A percentile compares a stretch with the other conserved stretches of the same genome.
These are phyloP conservation scores for Ceratocystis eucalypticola DNA, from an alignment of 2,329 filamentous ascomycete species.

Conservation along the genomic window DNA sequence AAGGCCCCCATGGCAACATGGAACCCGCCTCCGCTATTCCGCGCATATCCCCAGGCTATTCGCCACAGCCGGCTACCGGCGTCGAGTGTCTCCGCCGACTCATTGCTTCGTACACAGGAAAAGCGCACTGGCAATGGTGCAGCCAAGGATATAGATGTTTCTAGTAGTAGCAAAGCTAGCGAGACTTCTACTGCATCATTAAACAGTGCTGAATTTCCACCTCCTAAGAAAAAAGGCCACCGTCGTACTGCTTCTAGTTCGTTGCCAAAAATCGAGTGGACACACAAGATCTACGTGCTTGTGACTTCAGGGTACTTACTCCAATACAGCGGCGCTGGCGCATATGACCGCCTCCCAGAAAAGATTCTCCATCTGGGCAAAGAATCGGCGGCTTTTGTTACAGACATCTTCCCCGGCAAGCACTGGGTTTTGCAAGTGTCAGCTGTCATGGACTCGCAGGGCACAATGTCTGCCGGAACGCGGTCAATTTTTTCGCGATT, in stretches of 20 bases:
- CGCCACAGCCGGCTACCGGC: constrained; percentile 59
- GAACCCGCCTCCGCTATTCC: constrained; percentile 66
- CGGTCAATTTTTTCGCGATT: constrained; percentile 50
- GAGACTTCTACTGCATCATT: neutral
- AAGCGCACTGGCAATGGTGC: constrained; percentile 22
- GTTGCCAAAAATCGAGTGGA: constrained; percentile 46
- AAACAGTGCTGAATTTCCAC: neutral
- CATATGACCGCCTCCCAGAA: constrained; percentile 59
- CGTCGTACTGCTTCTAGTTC: constrained; percentile 32
- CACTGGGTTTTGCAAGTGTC: constrained; percentile 71
- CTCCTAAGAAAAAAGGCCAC: constrained; percentile 32
- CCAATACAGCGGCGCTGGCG: constrained; percentile 59
- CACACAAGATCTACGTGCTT: constrained; percentile 58
- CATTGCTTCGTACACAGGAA: constrained; percentile 36
- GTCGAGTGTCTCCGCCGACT: constrained; percentile 54
- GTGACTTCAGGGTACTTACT: constrained; percentile 58
- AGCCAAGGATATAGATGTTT: constrained; percentile 11
- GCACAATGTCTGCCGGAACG: constrained; percentile 30
- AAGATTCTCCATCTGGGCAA: constrained; percentile 58
- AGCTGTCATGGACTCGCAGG: constrained; percentile 48
- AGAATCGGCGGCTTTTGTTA: constrained; percentile 66
- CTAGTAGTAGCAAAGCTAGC: neutral
- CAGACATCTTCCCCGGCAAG: constrained; percentile 63
- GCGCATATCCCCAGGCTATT: constrained; percentile 73
- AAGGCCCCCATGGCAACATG: constrained; percentile 32